Evolutionary conservation across 2,329 filamentous ascomycete species (phyloP), one percentile per base, ranked within the genome.

Genomic region (Myriosclerotinia scirpicola): DNA sequence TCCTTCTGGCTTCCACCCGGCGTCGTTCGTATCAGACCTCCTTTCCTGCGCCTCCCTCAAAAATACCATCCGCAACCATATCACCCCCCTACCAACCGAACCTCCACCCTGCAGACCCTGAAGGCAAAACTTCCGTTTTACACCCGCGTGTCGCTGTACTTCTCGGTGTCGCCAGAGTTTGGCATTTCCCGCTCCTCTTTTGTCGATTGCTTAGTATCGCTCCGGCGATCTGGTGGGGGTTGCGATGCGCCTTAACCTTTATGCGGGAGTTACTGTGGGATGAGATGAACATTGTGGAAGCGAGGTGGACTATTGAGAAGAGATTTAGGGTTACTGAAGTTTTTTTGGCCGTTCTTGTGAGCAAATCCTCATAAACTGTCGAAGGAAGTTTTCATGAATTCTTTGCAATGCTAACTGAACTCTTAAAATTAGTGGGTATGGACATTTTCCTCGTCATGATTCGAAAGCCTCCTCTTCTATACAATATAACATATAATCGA

Each of bases 71-170:
- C n/a, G 52, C 61, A 34, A 26, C 53, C 26, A 48, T 63, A 20
- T 15, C 68, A 38, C 52, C 68, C 20, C 34, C 46, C 50, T 68
- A 50, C 67, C 70, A 70, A 5, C 72, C 71, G 17, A 73, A 73
- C 46, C 70, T 70, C 9, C 71, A 73, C 61, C 72, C 71, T 40
- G 69, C 70, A 5, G 67, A 69, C 40, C 70, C 74, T 6, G 72
- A 75, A 48, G 68, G 70, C 42, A 71, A 69, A 40, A 62, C 68
- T 38, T 74, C 84, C 20, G 80, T 88, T 63, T 82, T 92, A 54
- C 90, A 93, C 74, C 91, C 91, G 15, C 90, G 90, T 66, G 87
- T 94, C 66, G 91, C 91, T 69, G 90, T 93, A 72, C 85, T 92
- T 42, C 83, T 94, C 56, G 90, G 91, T 62, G 86, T 95, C 20